These are phyloP conservation scores for Anastatica hierochuntica DNA, from an alignment of 345 rosid species.

Conservation along the genomic window DNA sequence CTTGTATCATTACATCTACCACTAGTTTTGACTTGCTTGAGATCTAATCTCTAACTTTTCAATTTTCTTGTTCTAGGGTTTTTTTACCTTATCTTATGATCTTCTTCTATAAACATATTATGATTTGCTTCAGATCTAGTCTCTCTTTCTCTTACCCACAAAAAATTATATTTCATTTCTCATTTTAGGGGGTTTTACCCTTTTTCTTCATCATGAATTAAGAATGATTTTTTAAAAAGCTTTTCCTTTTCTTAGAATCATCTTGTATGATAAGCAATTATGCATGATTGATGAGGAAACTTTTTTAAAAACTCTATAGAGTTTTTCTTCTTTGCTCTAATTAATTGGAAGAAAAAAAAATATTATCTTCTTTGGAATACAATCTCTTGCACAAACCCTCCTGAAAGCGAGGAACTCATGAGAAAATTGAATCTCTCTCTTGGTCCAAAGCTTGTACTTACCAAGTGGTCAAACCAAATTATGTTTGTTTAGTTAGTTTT, in stretches of 20 bases:
- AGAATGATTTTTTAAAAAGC: neutral
- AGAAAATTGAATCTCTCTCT: neutral
- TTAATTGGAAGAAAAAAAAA: neutral
- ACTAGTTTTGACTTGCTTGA: slow-evolving; percentile 4
- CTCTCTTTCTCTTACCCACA: neutral
- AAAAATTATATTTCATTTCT: neutral
- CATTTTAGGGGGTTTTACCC: neutral
- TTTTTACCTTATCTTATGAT: neutral
- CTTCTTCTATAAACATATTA: neutral
- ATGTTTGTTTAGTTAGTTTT: slow-evolving; percentile 2
- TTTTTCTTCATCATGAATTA: no score
- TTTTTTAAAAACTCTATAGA: neutral
- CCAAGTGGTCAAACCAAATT: slow-evolving; percentile 15
- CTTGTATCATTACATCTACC: slow-evolving; percentile 6
- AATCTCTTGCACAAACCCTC: slow-evolving; percentile 5
- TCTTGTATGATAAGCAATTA: neutral
- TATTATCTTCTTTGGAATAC: neutral
- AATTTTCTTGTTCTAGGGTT: slow-evolving; percentile 12
- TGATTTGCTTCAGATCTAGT: slow-evolving; percentile 8
- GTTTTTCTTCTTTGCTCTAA: neutral
- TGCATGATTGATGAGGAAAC: slow-evolving; percentile 1
- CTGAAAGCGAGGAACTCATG: slow-evolving; percentile 9
- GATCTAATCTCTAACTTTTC: slow-evolving; percentile 17
- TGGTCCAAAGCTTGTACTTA: slow-evolving; percentile 11
- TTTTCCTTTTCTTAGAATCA: neutral